Base-by-base conservation (phyloP, 169 alveolate genomes). In the Eimeria tenella region DNA sequence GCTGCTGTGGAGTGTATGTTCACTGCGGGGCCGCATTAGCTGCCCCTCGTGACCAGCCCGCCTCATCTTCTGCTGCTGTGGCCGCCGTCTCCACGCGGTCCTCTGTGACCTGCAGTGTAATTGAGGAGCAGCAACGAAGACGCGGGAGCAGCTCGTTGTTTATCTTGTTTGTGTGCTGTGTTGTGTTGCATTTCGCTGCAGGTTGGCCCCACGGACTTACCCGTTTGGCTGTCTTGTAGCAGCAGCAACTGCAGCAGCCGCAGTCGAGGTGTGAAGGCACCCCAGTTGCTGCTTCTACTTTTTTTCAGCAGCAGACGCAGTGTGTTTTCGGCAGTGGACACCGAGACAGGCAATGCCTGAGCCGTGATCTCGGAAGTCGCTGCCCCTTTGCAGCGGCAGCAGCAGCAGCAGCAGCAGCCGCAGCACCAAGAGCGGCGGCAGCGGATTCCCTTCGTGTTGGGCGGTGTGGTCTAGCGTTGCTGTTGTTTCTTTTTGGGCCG, bases 361-460 rank as follows among this genome's bases (percentile, higher is more conserved):
- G 62, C 84, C 84, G n/a, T 74, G 50, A 74, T 42, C 31, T n/a
- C 58, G 21, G n/a, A 52, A 10, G 60, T 74, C 31, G 84, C 84
- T 74, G 84, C 60, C 62, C 31, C 62, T 74, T 74, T 13, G 84
- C 84, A 74, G 84, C 84, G 31, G 84, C 84, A 74, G 84, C 84
- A 74, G 84, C 55, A 74, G 84, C 60, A 74, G 84, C 84, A 74
- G 62, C 84, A 42, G 84, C 55, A 74, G 62, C 82, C 15, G 82
- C 82, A 71, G 82, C 60, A 42, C 58, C 84, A 74, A 56, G 58
- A 74, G 84, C 84, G 31, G 84, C 84, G 31, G 84, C 84, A 74
- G 84, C 84, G 31, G 84, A 74, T 42, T 25, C 60, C 31, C 25
- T 74, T 42, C 58, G 68, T 58, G 19, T 10, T 13, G 11, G 2